A percentile compares a stretch with the other conserved stretches of the same genome.
Conservation (phyloP, 2,329 filamentous ascomycete species). For the Erysiphe pulchra region DNA sequence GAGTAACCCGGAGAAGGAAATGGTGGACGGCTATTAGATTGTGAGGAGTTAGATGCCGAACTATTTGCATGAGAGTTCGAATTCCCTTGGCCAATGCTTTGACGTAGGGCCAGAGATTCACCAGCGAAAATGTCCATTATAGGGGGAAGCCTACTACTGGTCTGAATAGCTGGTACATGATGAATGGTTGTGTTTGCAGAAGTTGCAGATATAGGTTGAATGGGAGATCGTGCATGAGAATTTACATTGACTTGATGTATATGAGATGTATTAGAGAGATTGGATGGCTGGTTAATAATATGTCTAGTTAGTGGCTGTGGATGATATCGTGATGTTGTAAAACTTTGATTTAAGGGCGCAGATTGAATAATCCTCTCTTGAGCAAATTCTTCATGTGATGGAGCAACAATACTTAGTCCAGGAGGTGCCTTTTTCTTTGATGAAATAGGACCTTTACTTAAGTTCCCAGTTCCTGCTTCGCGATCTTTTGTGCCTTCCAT, state of each 20-base stretch:
- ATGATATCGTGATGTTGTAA: constrained; percentile 60
- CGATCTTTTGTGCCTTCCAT: constrained; percentile 30
- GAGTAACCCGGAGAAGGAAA: constrained; percentile 58
- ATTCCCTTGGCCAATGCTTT: constrained; percentile 13
- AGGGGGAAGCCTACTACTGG: constrained; percentile 72
- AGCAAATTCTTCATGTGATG: constrained; percentile 75
- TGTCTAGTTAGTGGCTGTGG: constrained; percentile 53
- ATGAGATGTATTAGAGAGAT: constrained; percentile 60
- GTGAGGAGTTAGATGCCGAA: constrained; percentile 27
- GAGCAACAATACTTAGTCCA: constrained; percentile 82
- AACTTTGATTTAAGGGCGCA: constrained; percentile 79
- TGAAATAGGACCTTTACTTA: constrained; percentile 44
- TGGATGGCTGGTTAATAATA: constrained; percentile 57
- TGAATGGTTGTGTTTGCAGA: constrained; percentile 18
- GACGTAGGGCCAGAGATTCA: constrained; percentile 40
- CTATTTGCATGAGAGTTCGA: constrained; percentile 7
- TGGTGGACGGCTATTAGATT: constrained; percentile 36
- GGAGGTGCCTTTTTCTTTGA: constrained; percentile 63
- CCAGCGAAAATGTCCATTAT: constrained; percentile 81
- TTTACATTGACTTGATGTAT: constrained; percentile 19
- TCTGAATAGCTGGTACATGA: constrained; percentile 68
- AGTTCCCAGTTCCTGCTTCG: constrained; percentile 16
- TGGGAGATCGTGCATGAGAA: neutral
- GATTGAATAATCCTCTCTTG: constrained; percentile 92
- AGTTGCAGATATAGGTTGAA: neutral